Evolutionary conservation across 2,329 filamentous ascomycete genomes (phyloP).

Genomic region (Exophiala mesophila): DNA sequence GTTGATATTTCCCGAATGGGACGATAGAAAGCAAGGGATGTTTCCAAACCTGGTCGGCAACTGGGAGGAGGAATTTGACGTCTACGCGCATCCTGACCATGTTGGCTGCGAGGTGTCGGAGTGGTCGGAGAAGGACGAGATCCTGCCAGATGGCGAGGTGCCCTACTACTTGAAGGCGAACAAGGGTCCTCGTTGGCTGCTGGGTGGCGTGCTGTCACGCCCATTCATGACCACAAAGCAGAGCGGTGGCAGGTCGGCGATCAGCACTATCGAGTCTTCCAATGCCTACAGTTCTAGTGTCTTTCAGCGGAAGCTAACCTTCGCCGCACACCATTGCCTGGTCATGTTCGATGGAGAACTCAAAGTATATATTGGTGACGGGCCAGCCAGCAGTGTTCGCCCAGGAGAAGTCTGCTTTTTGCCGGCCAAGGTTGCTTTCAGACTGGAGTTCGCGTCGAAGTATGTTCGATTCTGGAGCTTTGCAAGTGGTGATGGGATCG

Average conservation of each 20-base stretch:
- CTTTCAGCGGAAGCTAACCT: slow-evolving; percentile 39
- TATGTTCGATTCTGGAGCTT: slow-evolving; percentile 48
- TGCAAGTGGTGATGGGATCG: slow-evolving; percentile 47
- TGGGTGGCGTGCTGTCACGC: slow-evolving; percentile 43
- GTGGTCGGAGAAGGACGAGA: slow-evolving; percentile 40
- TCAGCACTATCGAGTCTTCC: slow-evolving; percentile 49
- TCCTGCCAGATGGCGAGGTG: slow-evolving; percentile 35
- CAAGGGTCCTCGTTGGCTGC: slow-evolving; percentile 43
- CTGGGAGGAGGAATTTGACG: slow-evolving; percentile 52
- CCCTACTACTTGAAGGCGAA: slow-evolving; percentile 51
- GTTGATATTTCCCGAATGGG: slow-evolving; percentile 47
- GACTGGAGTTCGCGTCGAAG: slow-evolving; percentile 41
- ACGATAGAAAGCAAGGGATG: slow-evolving; percentile 35
- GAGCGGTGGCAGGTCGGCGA: slow-evolving; percentile 47
- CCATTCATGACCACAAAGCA: slow-evolving; percentile 49
- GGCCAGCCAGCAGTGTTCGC: slow-evolving; percentile 33
- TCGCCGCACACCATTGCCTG: slow-evolving; percentile 51
- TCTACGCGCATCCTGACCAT: slow-evolving; percentile 49
- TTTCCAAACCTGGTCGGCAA: slow-evolving; percentile 47
- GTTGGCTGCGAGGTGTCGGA: slow-evolving; percentile 40
- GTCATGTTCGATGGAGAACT: slow-evolving; percentile 46
- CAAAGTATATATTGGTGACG: slow-evolving; percentile 37
- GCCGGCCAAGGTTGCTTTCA: slow-evolving; percentile 44
- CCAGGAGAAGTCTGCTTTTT: slow-evolving; percentile 49
- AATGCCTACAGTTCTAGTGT: slow-evolving; percentile 35